A percentile compares a stretch with the other conserved stretches of the same genome.
Conservation (phyloP, 352 stramenopile genomes). For the Phytophthora chlamydospora region DNA sequence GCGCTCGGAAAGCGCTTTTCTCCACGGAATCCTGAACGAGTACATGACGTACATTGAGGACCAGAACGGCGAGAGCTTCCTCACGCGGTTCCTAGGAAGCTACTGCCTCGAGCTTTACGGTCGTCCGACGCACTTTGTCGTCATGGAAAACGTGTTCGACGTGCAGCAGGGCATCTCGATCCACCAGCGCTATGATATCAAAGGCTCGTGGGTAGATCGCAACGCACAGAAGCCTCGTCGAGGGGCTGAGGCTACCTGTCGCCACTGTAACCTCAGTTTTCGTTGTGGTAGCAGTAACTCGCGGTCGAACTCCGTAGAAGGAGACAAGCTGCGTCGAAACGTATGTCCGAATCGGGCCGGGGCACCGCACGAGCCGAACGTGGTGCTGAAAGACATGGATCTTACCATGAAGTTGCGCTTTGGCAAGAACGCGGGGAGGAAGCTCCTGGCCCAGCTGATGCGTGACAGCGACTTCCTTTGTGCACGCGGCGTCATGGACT, state of each 20-base stretch:
- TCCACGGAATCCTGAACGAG: conserved; percentile 67
- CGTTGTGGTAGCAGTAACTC: conserved; percentile 42
- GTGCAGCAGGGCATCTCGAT: conserved; percentile 75
- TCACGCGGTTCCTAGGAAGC: conserved; percentile 85
- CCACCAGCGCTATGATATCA: conserved; percentile 89
- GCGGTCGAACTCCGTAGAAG: conserved; percentile 19
- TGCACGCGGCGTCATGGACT: conserved; percentile 84
- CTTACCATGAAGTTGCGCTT: conserved; percentile 79
- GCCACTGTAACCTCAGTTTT: conserved; percentile 77
- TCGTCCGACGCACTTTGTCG: conserved; percentile 75
- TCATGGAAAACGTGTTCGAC: conserved; percentile 92
- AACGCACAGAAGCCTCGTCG: conserved; percentile 65
- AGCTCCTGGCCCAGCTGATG: conserved; percentile 70
- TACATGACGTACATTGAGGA: conserved; percentile 69
- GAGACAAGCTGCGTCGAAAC: conserved; percentile 34
- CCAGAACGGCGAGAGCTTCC: conserved; percentile 60
- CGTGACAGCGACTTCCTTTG: conserved; percentile 75
- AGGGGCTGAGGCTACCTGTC: conserved; percentile 68
- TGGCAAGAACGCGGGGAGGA: conserved; percentile 43
- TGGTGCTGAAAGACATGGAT: conserved; percentile 85
- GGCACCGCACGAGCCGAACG: conserved; percentile 64
- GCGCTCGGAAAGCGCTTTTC: conserved; percentile 57
- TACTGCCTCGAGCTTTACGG: conserved; percentile 86
- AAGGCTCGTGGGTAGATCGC: conserved; percentile 85
- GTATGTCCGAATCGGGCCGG: conserved; percentile 69